These are phyloP conservation scores for Acacia concinna DNA, from an alignment of 331 rosid species.

Conservation along the genomic window DNA sequence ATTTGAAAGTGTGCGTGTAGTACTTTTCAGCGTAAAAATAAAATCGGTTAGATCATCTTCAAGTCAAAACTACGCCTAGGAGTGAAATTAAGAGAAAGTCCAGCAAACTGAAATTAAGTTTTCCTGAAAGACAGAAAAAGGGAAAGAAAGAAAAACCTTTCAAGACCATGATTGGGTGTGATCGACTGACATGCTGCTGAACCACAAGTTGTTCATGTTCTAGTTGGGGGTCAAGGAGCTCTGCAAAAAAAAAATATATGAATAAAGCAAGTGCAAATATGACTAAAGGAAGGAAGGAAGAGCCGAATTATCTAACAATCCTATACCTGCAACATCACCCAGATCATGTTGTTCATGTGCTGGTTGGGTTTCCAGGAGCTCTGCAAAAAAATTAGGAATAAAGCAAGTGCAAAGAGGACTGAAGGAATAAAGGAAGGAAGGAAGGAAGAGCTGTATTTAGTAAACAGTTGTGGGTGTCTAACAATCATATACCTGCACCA, in stretches of 20 bases:
- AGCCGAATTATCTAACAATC: too few species aligned
- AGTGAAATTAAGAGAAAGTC: slow-evolving; percentile 3
- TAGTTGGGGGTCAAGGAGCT: slow-evolving; percentile 44
- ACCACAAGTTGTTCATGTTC: slow-evolving; percentile 41
- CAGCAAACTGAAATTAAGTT: background rate
- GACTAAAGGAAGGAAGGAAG: slow-evolving; percentile 10
- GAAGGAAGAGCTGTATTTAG: background rate
- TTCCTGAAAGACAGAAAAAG: slow-evolving; percentile 26
- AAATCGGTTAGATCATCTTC: background rate
- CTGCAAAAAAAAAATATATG: slow-evolving; percentile 33
- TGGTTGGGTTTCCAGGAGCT: slow-evolving; percentile 45
- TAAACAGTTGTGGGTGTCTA: background rate
- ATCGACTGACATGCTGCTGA: slow-evolving; percentile 45
- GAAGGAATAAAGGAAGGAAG: background rate
- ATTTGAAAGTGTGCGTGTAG: background rate
- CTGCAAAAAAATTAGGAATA: slow-evolving; percentile 37
- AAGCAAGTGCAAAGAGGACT: slow-evolving; percentile 3
- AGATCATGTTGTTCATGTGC: slow-evolving; percentile 44
- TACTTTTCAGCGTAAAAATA: background rate
- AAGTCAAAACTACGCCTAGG: background rate
- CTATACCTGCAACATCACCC: slow-evolving; percentile 58
- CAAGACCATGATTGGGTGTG: slow-evolving; percentile 55
- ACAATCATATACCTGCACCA: background rate
- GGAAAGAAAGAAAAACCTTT: slow-evolving; percentile 59
- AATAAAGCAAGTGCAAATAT: background rate